Evolutionary conservation across 2,329 filamentous ascomycete species (phyloP), one percentile per base, ranked within the genome.

Genomic region (Cercospora sp.): DNA sequence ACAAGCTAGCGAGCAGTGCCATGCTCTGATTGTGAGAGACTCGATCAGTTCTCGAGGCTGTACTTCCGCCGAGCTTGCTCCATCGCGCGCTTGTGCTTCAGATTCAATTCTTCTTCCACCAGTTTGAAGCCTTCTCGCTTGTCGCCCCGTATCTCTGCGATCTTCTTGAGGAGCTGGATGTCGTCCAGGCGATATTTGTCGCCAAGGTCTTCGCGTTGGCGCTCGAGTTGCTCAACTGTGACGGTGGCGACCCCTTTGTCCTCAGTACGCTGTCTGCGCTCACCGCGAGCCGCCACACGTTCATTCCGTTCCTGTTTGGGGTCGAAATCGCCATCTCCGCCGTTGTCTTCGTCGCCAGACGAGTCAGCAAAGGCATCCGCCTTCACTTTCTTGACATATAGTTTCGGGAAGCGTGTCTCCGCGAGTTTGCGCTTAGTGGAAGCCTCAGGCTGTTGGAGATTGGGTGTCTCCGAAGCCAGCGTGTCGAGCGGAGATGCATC

Each of bases 161-260:
- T 67, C 16, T 58, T 59, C 55, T 67, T 67, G 16, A 60, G 37
- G 28, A 67, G 64, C n/a, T 51, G 53, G 21, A 67, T 67, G 13
- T 64, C 32, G 28, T 67, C 51, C 4, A 67, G 61, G 37, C 58
- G 21, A 34, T 37, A 64, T 30, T 67, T 67, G 28, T 32, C 24
- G 8, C 63, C 32, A 49, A 69, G 30, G 10, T 69, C 59, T 3
- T 16, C 18, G 13, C 40, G 45, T 32, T 69, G 28, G 13, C 57
- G 55, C n/a, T 66, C 24, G 12, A 69, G 53, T n/a, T 66, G 45
- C 18, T 57, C 37, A 10, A 55, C 45, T 3, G 60, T 62, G 24
- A 30, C 28, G 4, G 32, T 21, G n/a, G 8, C 30, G 51, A 32
- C 51, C 18, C 34, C 40, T n/a, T 49, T 58, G 18, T 67, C 60